These are phyloP conservation scores for Lagenidium giganteum DNA, from an alignment of 352 stramenopile species.

Conservation along the genomic window DNA sequence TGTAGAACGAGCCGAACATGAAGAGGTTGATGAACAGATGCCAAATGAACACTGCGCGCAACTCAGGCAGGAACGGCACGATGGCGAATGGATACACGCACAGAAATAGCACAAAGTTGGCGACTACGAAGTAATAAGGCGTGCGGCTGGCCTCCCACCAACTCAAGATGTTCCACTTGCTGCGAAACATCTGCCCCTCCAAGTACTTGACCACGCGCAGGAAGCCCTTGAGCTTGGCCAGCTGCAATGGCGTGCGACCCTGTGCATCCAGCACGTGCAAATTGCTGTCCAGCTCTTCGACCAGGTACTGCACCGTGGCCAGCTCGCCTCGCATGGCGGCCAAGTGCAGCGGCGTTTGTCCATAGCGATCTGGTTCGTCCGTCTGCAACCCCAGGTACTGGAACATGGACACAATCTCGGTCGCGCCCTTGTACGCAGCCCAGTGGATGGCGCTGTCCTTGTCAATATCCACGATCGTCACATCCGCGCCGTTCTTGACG, in stretches of 20 bases:
- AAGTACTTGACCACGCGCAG: constrained; percentile 39
- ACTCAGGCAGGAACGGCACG: too few species aligned
- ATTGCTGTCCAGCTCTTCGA: constrained; percentile 54
- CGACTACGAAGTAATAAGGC: constrained; percentile 52
- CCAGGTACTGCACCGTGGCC: constrained; percentile 48
- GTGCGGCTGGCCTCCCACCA: constrained; percentile 35
- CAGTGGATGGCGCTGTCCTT: constrained; percentile 65
- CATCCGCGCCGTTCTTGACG: constrained; percentile 46
- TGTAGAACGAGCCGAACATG: constrained; percentile 51
- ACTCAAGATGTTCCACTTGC: constrained; percentile 41
- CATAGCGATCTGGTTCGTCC: constrained; percentile 42
- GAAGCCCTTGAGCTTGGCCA: constrained; percentile 41
- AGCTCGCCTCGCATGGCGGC: constrained; percentile 56
- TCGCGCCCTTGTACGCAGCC: constrained; percentile 68
- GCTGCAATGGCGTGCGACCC: constrained; percentile 33
- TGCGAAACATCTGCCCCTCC: constrained; percentile 16
- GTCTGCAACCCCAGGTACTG: constrained; percentile 51
- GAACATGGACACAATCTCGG: constrained; percentile 61
- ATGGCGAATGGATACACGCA: too few species aligned
- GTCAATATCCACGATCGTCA: constrained; percentile 39
- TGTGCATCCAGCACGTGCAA: constrained; percentile 33
- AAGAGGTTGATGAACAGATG: constrained; percentile 42
- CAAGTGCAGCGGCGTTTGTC: constrained; percentile 72
- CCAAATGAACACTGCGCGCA: too few species aligned
- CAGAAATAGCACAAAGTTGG: too few species aligned